phyloP scores from a whole-genome alignment of 225 moss, liverwort and hornwort species.

The Physcomitrium patens region DNA sequence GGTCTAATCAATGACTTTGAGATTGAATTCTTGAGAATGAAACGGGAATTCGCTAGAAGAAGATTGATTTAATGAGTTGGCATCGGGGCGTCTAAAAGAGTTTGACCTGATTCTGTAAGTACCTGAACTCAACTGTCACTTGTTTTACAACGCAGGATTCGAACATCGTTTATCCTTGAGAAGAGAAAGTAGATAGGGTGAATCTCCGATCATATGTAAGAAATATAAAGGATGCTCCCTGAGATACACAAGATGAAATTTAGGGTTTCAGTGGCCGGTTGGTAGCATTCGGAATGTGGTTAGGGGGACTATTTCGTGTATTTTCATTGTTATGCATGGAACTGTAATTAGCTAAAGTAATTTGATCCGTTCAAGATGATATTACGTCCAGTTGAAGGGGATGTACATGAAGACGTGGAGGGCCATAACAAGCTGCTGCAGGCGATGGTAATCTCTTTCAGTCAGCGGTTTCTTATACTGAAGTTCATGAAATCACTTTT shows the following conservation, averaged over 20 bases:
- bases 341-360: neutral
- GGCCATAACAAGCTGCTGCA: constrained; percentile 71
- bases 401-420: constrained; percentile 79
- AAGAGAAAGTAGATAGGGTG: neutral
- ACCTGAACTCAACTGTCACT: neutral
- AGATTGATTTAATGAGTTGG: neutral
- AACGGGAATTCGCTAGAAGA: too few relatives aligned
- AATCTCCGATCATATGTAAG: neutral
- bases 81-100: neutral
- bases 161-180: neutral
- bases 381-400: constrained; percentile 56
- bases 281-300: neutral
- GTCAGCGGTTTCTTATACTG: neutral
- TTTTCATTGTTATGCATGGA: neutral
- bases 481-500: neutral
- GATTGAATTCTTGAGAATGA: neutral
- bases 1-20: too few relatives aligned
- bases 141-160: neutral
- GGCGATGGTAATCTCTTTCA: constrained; percentile 54
- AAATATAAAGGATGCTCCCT: neutral
- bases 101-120: neutral
- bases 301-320: neutral
- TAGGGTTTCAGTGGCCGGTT: neutral
- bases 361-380: constrained; percentile 4
- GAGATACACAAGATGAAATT: neutral